phyloP scores from a whole-genome alignment of 2,329 filamentous ascomycete species.

The Paramyrothecium roridum region DNA sequence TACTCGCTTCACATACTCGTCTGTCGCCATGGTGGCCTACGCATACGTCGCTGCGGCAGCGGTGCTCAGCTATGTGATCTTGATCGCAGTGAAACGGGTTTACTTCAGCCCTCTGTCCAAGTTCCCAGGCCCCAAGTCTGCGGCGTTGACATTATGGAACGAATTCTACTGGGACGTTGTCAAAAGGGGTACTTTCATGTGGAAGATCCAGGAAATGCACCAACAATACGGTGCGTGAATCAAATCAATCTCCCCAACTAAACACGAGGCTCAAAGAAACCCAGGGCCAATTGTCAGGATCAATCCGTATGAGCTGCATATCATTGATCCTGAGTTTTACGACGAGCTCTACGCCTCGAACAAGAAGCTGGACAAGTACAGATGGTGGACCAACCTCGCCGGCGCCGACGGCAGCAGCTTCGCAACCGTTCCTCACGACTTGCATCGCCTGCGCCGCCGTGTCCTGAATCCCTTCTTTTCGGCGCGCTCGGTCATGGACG shows the following conservation, averaged over 20 bases:
- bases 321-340: conserved; percentile 23
- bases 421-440: conserved; percentile 31
- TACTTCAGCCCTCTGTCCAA: conserved; percentile 1
- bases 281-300: conserved; percentile 27
- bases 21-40: too few species aligned
- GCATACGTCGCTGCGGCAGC: neutral
- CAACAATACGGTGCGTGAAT: conserved; percentile 1
- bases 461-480: conserved; percentile 42
- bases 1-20: too few species aligned
- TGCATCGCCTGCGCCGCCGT: conserved; percentile 36
- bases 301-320: conserved; percentile 24
- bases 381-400: conserved; percentile 7
- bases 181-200: conserved; percentile 3
- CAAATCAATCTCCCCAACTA: neutral
- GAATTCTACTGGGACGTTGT: conserved; percentile 8
- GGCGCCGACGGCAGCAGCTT: conserved; percentile 17
- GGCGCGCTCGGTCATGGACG: conserved; percentile 26
- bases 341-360: conserved; percentile 18
- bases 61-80: neutral
- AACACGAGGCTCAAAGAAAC: too few species aligned
- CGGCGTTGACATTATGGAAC: conserved; percentile 1
- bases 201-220: conserved; percentile 4
- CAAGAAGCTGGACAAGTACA: conserved; percentile 12
- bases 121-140: conserved; percentile 3
- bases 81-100: neutral